Evolutionary conservation across 2,329 filamentous ascomycete species (phyloP).

Genomic region (Cytospora piceicola): DNA sequence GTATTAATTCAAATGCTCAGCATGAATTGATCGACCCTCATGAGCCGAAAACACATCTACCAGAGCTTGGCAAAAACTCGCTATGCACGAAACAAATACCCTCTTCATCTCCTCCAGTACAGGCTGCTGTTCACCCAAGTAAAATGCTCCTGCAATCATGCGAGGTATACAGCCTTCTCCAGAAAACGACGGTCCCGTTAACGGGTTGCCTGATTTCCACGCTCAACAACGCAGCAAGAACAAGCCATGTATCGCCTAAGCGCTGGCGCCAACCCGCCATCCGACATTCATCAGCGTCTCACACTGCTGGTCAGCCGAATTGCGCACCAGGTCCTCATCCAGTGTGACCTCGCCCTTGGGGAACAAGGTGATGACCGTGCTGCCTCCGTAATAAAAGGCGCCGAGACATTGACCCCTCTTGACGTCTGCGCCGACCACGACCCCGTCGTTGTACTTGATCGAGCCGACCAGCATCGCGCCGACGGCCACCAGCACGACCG

Average conservation of each 20-base stretch:
- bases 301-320: constrained; percentile 42
- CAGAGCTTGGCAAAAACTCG: neutral
- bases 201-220: neutral
- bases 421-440: constrained; percentile 40
- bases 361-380: constrained; percentile 46
- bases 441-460: constrained; percentile 44
- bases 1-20: no score
- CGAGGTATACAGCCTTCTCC: neutral
- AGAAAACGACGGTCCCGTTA: neutral
- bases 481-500: constrained; percentile 45
- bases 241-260: neutral
- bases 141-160: no score
- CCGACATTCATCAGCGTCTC: constrained; percentile 47
- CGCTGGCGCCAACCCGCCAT: constrained; percentile 35
- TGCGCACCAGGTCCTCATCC: constrained; percentile 45
- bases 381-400: constrained; percentile 47
- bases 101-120: no score
- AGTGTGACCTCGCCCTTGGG: constrained; percentile 41
- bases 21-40: neutral
- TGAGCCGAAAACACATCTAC: neutral
- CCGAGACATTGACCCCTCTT: constrained; percentile 46
- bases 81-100: neutral
- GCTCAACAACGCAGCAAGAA: neutral
- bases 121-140: no score
- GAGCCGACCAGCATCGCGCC: constrained; percentile 49